These are phyloP conservation scores for Candida ulmi DNA, from an alignment of 805 yeast species.

Conservation along the genomic window DNA sequence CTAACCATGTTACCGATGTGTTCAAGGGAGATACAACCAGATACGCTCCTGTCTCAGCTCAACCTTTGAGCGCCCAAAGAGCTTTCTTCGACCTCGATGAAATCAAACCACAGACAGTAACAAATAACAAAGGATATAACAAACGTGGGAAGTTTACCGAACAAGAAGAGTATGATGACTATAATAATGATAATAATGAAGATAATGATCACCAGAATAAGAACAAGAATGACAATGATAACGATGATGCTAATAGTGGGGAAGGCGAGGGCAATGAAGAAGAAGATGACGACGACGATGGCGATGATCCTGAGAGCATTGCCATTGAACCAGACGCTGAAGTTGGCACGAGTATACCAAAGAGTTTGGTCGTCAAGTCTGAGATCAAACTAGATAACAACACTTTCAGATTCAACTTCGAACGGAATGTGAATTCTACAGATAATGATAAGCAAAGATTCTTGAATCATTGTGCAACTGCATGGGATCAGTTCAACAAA, in stretches of 20 bases:
- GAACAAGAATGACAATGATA: constrained; percentile 6
- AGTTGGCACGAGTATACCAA: constrained; percentile 12
- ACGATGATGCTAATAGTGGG: constrained; percentile 11
- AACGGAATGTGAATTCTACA: constrained; percentile 7
- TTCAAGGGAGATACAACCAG: constrained; percentile 40
- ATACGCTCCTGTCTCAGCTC: constrained; percentile 44
- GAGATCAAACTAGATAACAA: constrained; percentile 16
- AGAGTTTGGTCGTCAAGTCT: constrained; percentile 9
- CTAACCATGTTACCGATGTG: constrained; percentile 40
- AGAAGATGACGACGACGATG: constrained; percentile 6
- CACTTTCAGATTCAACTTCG: constrained; percentile 19
- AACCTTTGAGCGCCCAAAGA: constrained; percentile 45
- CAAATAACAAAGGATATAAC: neutral
- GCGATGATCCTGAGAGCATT: constrained; percentile 26
- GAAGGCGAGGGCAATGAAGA: neutral
- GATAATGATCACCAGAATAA: neutral
- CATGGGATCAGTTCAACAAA: constrained; percentile 27
- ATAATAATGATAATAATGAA: constrained; percentile 13
- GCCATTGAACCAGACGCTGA: constrained; percentile 32
- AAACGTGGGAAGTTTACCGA: constrained; percentile 9
- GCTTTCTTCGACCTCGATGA: constrained; percentile 29
- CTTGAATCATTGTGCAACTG: constrained; percentile 28
- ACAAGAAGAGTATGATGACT: constrained; percentile 8
- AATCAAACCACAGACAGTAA: constrained; percentile 11
- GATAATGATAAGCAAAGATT: constrained; percentile 23